Percentiles rank a stretch among this genome's conserved stretches.
These are phyloP conservation scores for Rhododendron kiyosumense DNA, from an alignment of 148 eudicot genomes.

Conservation along the genomic window DNA sequence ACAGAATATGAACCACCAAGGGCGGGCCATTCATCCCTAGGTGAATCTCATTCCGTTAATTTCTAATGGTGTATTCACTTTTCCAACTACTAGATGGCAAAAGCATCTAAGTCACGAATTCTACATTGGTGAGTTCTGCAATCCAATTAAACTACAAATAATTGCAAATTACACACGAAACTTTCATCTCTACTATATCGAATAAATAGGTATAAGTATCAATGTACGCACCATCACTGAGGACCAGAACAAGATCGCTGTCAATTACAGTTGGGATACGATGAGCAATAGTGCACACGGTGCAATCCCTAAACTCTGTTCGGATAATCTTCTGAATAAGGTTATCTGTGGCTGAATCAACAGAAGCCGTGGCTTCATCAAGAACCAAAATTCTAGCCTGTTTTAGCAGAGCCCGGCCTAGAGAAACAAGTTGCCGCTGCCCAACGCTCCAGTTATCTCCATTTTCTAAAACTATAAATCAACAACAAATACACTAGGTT, in stretches of 20 bases:
- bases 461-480: conserved; percentile 68
- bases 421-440: conserved; percentile 89
- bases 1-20: background rate
- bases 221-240: background rate
- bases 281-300: conserved; percentile 90
- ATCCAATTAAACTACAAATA: background rate
- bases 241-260: conserved; percentile 85
- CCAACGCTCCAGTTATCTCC: conserved; percentile 99
- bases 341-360: conserved; percentile 91
- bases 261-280: conserved; percentile 95
- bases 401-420: conserved; percentile 90
- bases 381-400: conserved; percentile 90
- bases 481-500: background rate
- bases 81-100: background rate
- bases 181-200: background rate
- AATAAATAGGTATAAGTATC: background rate
- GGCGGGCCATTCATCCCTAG: background rate
- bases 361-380: conserved; percentile 99
- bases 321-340: conserved; percentile 92
- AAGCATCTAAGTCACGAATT: background rate
- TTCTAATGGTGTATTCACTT: background rate
- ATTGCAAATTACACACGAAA: background rate
- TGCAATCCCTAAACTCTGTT: conserved; percentile 75
- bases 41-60: background rate
- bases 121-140: background rate